Percentiles rank a stretch among this genome's conserved stretches.
Evolutionary conservation across 495 filamentous ascomycete species (phyloP).

Genomic region (Pseudotulostoma volvatum): DNA sequence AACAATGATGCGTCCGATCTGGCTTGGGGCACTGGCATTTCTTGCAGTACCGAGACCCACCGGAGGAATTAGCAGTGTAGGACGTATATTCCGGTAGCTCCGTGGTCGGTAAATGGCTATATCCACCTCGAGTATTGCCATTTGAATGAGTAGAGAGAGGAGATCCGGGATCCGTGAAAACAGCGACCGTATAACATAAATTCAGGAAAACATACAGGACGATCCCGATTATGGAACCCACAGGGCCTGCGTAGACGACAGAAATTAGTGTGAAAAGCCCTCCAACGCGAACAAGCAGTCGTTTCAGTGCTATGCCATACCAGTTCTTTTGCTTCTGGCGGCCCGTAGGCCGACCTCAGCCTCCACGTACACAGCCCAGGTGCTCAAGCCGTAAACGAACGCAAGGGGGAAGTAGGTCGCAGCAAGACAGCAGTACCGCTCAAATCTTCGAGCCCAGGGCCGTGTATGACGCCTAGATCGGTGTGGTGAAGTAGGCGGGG

Average conservation of each 20-base stretch:
- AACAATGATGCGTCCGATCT: slow-evolving; percentile 93
- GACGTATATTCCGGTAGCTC: slow-evolving; percentile 48
- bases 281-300: neutral
- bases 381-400: slow-evolving; percentile 79
- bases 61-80: slow-evolving; percentile 78
- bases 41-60: slow-evolving; percentile 80
- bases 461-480: slow-evolving; percentile 33
- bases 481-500: slow-evolving; percentile 29
- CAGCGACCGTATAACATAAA: slow-evolving; percentile 75
- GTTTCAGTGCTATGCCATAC: slow-evolving; percentile 23
- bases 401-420: slow-evolving; percentile 73
- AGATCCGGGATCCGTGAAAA: slow-evolving; percentile 79
- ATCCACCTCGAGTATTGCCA: slow-evolving; percentile 28
- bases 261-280: neutral
- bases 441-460: slow-evolving; percentile 56
- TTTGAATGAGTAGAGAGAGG: slow-evolving; percentile 29
- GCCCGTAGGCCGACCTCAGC: slow-evolving; percentile 50
- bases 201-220: slow-evolving; percentile 65
- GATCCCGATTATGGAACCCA: slow-evolving; percentile 42
- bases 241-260: slow-evolving; percentile 15
- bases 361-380: slow-evolving; percentile 83
- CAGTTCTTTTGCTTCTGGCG: slow-evolving; percentile 45
- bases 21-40: slow-evolving; percentile 90
- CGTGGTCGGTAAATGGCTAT: slow-evolving; percentile 46
- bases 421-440: slow-evolving; percentile 67